These are phyloP conservation scores for Tetrahymena malaccensis DNA, from an alignment of 73 alveolate species.

Conservation along the genomic window DNA sequence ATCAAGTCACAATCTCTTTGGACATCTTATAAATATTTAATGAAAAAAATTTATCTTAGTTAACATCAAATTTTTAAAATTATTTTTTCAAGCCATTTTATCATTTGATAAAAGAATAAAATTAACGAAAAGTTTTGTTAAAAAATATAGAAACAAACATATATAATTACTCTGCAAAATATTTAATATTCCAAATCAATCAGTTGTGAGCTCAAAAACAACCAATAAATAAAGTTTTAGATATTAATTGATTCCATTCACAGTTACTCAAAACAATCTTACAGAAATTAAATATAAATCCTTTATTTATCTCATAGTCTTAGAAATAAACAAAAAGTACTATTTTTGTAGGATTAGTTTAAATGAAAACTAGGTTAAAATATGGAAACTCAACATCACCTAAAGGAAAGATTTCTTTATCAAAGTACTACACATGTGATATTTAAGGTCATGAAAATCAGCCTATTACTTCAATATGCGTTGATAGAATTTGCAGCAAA, in stretches of 20 bases:
- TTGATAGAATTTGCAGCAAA: background rate
- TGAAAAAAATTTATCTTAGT: no score
- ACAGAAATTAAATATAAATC: background rate
- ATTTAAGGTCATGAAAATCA: background rate
- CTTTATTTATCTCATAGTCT: background rate
- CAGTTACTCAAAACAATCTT: background rate
- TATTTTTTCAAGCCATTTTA: no score
- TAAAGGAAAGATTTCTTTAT: background rate
- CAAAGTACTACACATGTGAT: background rate
- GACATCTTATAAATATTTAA: no score
- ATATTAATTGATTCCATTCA: background rate
- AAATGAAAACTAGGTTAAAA: background rate
- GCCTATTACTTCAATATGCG: background rate
- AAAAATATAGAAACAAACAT: no score
- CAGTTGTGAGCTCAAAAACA: background rate
- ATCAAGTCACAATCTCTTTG: no score
- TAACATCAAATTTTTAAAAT: no score
- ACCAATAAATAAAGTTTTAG: background rate
- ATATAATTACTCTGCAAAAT: background rate
- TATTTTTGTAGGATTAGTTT: background rate
- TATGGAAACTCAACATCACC: background rate
- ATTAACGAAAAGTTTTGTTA: no score
- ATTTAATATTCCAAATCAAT: background rate
- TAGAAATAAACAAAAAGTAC: background rate
- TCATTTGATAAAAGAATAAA: no score